phyloP scores from a whole-genome alignment of 2,329 filamentous ascomycete species.

The Claviceps quebecensis region DNA sequence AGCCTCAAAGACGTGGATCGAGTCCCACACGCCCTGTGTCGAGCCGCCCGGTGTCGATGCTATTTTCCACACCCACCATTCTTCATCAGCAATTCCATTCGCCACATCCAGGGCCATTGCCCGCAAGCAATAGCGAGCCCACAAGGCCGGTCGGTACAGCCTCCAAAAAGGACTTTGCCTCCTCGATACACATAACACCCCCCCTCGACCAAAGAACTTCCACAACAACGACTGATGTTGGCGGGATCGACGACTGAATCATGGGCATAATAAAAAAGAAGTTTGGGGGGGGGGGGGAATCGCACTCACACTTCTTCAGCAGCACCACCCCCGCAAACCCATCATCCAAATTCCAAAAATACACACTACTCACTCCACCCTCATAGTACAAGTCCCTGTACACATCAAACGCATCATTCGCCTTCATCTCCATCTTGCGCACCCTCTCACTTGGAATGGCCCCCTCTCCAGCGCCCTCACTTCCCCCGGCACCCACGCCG shows the following conservation, averaged over 20 bases:
- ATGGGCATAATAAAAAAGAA: not conserved
- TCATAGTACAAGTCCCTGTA: constrained; percentile 96
- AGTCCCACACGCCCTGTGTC: constrained; percentile 82
- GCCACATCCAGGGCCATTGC: too few relatives aligned
- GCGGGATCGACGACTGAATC: too few relatives aligned
- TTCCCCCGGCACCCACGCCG: constrained; percentile 38
- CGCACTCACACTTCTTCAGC: constrained; percentile 69
- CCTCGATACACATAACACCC: too few relatives aligned
- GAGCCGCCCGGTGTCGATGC: constrained; percentile 51
- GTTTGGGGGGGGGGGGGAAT: too few relatives aligned
- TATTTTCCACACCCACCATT: constrained; percentile 19
- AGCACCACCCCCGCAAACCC: constrained; percentile 93
- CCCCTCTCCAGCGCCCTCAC: constrained; percentile 55
- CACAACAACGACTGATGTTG: too few relatives aligned
- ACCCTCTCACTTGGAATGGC: constrained; percentile 83
- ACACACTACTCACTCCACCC: constrained; percentile 88
- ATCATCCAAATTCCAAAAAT: constrained; percentile 97
- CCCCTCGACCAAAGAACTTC: too few relatives aligned
- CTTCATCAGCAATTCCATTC: too few relatives aligned
- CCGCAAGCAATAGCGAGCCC: too few relatives aligned
- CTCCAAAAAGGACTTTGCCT: too few relatives aligned
- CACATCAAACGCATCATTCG: constrained; percentile 93
- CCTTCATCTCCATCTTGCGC: constrained; percentile 81
- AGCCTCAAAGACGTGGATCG: constrained; percentile 96
- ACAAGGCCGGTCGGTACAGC: too few relatives aligned